Conservation (phyloP, 108 stramenopile genomes). For the Asterionellopsis glacialis region DNA sequence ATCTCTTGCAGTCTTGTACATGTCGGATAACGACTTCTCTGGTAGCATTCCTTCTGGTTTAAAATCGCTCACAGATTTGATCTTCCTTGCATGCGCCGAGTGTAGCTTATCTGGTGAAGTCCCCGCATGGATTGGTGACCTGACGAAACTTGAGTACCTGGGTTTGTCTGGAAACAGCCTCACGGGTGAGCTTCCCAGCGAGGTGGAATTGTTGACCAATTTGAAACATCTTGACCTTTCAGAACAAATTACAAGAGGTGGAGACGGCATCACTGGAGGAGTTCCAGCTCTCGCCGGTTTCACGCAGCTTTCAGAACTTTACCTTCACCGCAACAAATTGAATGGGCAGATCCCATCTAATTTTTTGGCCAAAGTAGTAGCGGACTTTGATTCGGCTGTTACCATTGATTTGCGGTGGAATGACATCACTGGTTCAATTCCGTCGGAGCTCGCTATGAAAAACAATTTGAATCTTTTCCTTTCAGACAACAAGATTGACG, state of each 20-base stretch:
- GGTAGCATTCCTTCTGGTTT: conserved; percentile 2
- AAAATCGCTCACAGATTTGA: not conserved
- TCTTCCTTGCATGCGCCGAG: conserved; percentile 1
- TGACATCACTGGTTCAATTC: conserved; percentile 1
- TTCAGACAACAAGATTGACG: conserved; percentile 53
- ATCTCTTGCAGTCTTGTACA: conserved; percentile 30
- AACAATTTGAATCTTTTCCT: conserved; percentile 27
- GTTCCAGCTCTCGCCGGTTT: conserved; percentile 3
- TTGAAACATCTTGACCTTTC: conserved; percentile 42
- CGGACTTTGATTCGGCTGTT: too few relatives aligned
- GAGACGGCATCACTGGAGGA: conserved; percentile 2
- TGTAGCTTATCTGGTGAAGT: conserved; percentile 41
- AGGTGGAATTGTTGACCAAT: conserved; percentile 33
- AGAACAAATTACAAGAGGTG: conserved; percentile 1
- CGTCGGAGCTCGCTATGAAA: not conserved
- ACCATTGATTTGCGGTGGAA: conserved; percentile 5
- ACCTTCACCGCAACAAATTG: conserved; percentile 49
- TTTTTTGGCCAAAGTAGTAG: conserved; percentile 1
- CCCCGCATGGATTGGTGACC: conserved; percentile 22
- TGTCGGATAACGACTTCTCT: conserved; percentile 36
- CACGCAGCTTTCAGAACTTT: conserved; percentile 12
- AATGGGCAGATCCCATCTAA: conserved; percentile 33
- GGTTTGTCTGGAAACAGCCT: conserved; percentile 27
- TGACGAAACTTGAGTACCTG: conserved; percentile 32
- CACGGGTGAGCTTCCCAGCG: conserved; percentile 47